phyloP scores from a whole-genome alignment of 106 monocot species.

The Narthecium ossifragum region DNA sequence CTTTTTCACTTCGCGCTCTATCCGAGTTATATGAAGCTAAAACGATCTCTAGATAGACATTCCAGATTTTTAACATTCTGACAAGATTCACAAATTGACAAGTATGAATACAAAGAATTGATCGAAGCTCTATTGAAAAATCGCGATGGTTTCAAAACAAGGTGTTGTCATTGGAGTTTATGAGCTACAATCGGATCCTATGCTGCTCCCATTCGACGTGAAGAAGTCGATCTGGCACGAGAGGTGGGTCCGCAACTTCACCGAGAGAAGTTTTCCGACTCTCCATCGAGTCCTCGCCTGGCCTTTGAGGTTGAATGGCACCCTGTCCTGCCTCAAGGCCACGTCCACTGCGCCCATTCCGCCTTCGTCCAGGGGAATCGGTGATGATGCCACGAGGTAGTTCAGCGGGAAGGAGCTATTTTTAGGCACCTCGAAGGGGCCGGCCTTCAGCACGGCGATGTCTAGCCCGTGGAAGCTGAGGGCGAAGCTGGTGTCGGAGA shows the following conservation, averaged over 20 bases:
- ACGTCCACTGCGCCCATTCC: constrained; percentile 48
- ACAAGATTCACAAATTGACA: too few species aligned
- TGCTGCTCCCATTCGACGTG: constrained; percentile 40
- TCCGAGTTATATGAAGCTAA: too few species aligned
- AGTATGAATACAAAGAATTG: too few species aligned
- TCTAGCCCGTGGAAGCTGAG: constrained; percentile 35
- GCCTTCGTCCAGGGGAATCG: constrained; percentile 37
- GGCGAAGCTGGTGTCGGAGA: constrained; percentile 28
- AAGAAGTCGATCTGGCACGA: constrained; percentile 47
- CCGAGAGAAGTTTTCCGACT: constrained; percentile 34
- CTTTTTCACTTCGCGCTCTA: too few species aligned
- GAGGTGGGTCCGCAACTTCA: constrained; percentile 43
- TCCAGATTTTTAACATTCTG: too few species aligned
- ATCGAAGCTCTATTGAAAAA: too few species aligned
- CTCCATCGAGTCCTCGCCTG: constrained; percentile 61
- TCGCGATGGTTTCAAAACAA: too few species aligned
- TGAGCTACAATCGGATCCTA: constrained; percentile 41
- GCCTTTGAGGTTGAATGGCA: constrained; percentile 48
- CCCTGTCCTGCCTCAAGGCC: constrained; percentile 31
- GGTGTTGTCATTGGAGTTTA: too few species aligned
- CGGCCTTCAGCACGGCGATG: constrained; percentile 48
- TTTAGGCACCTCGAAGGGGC: constrained; percentile 30
- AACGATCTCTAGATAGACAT: too few species aligned
- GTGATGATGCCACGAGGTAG: constrained; percentile 37
- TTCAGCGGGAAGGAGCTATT: constrained; percentile 46